phyloP scores from a whole-genome alignment of 2,329 filamentous ascomycete species.

The Erysiphe pulchra region DNA sequence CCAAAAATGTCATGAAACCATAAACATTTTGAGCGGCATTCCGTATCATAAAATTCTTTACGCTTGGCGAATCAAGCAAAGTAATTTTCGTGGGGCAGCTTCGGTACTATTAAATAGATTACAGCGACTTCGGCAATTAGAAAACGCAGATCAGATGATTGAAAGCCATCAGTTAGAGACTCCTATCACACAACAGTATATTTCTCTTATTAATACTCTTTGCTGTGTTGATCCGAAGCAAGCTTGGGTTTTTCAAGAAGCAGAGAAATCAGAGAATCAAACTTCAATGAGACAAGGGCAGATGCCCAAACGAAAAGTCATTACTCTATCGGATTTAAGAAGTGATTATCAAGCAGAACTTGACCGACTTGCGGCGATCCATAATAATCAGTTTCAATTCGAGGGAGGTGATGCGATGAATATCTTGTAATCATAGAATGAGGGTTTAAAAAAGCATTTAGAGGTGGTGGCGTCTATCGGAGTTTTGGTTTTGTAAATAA shows the following conservation, averaged over 20 bases:
- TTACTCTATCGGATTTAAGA: slow-evolving; percentile 66
- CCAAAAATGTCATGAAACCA: slow-evolving; percentile 41
- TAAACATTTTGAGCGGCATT: slow-evolving; percentile 35
- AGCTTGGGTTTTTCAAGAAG: slow-evolving; percentile 39
- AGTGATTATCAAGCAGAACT: slow-evolving; percentile 77
- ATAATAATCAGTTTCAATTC: slow-evolving; percentile 75
- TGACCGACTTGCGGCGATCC: slow-evolving; percentile 66
- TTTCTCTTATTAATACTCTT: slow-evolving; percentile 81
- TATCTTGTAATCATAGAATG: slow-evolving; percentile 11
- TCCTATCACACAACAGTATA: slow-evolving; percentile 45
- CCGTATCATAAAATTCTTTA: slow-evolving; percentile 81
- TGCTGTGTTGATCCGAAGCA: slow-evolving; percentile 64
- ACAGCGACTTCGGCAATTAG: slow-evolving; percentile 30
- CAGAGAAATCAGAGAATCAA: slow-evolving; percentile 4
- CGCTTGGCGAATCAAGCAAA: slow-evolving; percentile 65
- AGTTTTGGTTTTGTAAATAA: neutral
- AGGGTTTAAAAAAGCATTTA: neutral
- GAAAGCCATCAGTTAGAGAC: slow-evolving; percentile 25
- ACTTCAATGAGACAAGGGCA: slow-evolving; percentile 2
- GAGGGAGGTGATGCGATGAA: slow-evolving; percentile 19
- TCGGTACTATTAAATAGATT: slow-evolving; percentile 36
- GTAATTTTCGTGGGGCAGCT: slow-evolving; percentile 63
- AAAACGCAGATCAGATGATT: slow-evolving; percentile 29
- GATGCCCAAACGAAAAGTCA: slow-evolving; percentile 37
- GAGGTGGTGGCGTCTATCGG: neutral